A percentile compares a stretch with the other conserved stretches of the same genome.
phyloP scores from a whole-genome alignment of 1,139 yeast genomes.

The Pichia sp. region DNA sequence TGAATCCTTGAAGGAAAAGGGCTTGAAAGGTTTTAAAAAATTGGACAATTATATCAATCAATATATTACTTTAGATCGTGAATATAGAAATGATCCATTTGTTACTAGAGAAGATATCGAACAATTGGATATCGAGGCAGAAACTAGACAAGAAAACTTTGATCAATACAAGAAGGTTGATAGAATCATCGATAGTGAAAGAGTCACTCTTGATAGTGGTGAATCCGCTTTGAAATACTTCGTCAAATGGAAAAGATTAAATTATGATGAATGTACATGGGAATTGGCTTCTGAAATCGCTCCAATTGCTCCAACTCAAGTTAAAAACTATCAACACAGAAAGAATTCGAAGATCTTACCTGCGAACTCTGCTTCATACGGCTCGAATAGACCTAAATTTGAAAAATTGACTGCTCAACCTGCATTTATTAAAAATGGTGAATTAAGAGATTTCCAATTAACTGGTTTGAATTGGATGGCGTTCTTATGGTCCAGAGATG shows the following conservation, averaged over 20 bases:
- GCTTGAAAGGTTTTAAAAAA: constrained; percentile 73
- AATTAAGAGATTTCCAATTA: constrained; percentile 92
- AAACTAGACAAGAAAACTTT: constrained; percentile 78
- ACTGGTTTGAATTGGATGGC: constrained; percentile 99
- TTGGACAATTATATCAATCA: constrained; percentile 90
- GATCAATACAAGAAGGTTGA: constrained; percentile 86
- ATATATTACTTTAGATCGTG: constrained; percentile 68
- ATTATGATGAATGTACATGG: constrained; percentile 98
- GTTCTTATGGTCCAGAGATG: constrained; percentile 94
- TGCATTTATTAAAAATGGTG: constrained; percentile 85
- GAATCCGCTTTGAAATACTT: constrained; percentile 71
- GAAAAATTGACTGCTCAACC: constrained; percentile 90
- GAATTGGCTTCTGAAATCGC: constrained; percentile 91
- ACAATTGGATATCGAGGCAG: constrained; percentile 88
- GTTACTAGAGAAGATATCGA: constrained; percentile 91
- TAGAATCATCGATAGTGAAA: constrained; percentile 83
- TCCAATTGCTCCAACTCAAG: constrained; percentile 78
- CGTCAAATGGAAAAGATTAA: constrained; percentile 91
- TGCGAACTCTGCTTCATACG: constrained; percentile 73
- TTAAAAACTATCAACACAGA: constrained; percentile 78
- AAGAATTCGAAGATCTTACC: constrained; percentile 85
- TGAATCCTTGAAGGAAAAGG: constrained; percentile 45
- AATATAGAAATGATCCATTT: constrained; percentile 71
- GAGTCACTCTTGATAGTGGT: constrained; percentile 62
- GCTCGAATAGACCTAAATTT: constrained; percentile 77